Base-by-base conservation (phyloP, 129 eudicot species). In the Lactuca sativa region DNA sequence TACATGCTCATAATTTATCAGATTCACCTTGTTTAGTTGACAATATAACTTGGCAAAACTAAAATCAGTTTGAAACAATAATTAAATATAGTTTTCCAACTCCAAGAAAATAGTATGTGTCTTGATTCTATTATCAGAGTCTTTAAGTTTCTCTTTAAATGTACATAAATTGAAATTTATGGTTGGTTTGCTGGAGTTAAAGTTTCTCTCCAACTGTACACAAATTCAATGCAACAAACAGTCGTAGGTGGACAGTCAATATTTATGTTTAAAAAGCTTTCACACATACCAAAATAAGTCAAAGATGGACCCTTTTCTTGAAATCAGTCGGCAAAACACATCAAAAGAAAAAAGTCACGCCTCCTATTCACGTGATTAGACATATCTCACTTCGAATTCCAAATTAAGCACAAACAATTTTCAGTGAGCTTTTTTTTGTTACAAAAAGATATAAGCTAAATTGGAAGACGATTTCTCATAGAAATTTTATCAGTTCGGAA, bases 181-280 rank as follows among this genome's bases (percentile, higher is more conserved):
- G 14, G 49, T 43, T 43, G 49, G 49, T 43, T 43, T 43, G 13
- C 3, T 2, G 13, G 11, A 11, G 14, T 4, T 9, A 48, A 59
- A 60, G 21, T n/a, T 2, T 59, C 5, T 44, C 32, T 44, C 38
- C 12, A 4, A 31, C 49, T 59, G 33, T n/a, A 32, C 51, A 71
- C 36, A 47, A 72, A 33, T 66, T 66, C 55, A 56, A 64, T 40
- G 69, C 77, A 51, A 49, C 55, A 63, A n/a, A 18, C 64, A 37
- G 10, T 56, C 7, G 38, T n/a, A 31, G 59, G n/a, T 61, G 64
- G 62, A 59, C 6, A 15, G 40, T 32, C 15, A 33, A 9, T 66
- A 25, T 48, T 36, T 58, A 11, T 10, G 25, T 61, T n/a, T 18
- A 61, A 73, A 54, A 61, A 25, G 17, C 47, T 51, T 62, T 9